Evolutionary conservation across 1,284 basidiomycete species (phyloP).

Genomic region (Boletus sp.): DNA sequence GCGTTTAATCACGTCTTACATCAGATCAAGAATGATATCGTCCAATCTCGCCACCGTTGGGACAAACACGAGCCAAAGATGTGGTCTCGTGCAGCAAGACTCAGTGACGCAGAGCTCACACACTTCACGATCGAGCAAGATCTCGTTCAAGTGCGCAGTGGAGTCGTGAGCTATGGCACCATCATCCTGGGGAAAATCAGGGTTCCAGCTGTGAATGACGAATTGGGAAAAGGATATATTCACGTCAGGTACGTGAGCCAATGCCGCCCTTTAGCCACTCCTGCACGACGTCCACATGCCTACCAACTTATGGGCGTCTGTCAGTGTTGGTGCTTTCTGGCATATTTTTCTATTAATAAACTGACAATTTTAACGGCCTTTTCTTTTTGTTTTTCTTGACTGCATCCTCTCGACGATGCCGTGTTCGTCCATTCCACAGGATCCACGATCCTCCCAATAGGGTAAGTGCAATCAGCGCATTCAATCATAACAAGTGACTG

Average conservation of each 20-base stretch:
- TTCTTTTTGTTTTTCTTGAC: conserved; percentile 8
- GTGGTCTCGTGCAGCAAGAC: conserved; percentile 56
- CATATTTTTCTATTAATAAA: conserved; percentile 11
- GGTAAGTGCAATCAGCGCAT: conserved; percentile 36
- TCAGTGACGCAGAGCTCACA: conserved; percentile 51
- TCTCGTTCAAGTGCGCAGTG: conserved; percentile 52
- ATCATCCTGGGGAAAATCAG: conserved; percentile 74
- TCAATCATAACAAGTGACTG: background rate
- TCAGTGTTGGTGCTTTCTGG: conserved; percentile 4
- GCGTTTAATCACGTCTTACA: conserved; percentile 55
- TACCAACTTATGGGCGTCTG: conserved; percentile 4
- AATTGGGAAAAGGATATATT: conserved; percentile 59
- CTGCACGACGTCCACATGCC: conserved; percentile 1
- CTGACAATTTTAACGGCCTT: conserved; percentile 12
- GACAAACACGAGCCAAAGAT: conserved; percentile 68
- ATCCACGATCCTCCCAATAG: conserved; percentile 74
- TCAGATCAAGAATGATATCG: conserved; percentile 58
- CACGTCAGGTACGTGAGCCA: conserved; percentile 59
- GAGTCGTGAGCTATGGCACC: conserved; percentile 55
- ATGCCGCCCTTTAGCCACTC: background rate
- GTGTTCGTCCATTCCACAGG: conserved; percentile 29
- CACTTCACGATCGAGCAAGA: conserved; percentile 54
- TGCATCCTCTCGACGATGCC: background rate
- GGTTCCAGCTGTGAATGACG: conserved; percentile 61
- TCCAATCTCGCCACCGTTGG: conserved; percentile 65